phyloP scores from a whole-genome alignment of 2,329 filamentous ascomycete genomes.

The Zasmidium cellare region DNA sequence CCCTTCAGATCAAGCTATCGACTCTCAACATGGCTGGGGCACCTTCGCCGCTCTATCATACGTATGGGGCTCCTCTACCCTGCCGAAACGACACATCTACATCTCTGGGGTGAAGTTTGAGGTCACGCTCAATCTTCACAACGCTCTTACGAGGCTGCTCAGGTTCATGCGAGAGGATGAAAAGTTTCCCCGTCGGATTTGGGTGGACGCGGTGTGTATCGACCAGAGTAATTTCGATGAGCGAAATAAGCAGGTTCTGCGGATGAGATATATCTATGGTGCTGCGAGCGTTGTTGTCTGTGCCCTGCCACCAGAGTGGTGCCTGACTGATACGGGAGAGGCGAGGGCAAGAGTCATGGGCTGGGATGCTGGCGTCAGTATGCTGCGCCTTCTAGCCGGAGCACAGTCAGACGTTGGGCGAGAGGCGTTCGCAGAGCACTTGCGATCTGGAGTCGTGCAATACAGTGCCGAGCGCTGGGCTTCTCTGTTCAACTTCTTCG shows the following conservation, averaged over 20 bases:
- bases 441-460: not conserved
- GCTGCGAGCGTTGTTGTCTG: not conserved
- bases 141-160: not conserved
- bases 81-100: not conserved
- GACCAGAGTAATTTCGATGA: conserved; percentile 10
- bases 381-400: not conserved
- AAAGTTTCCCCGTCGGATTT: not conserved
- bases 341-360: not conserved
- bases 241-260: conserved; percentile 5
- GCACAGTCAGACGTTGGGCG: not conserved
- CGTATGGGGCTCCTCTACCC: not conserved
- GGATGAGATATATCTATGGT: conserved; percentile 15
- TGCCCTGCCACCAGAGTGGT: not conserved
- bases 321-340: not conserved
- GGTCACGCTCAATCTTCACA: not conserved
- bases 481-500: not conserved
- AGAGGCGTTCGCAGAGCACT: not conserved
- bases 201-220: conserved; percentile 15
- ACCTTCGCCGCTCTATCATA: not conserved
- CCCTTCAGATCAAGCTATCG: not conserved
- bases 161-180: not conserved
- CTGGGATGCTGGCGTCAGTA: not conserved
- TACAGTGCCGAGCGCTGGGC: not conserved
- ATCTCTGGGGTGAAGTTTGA: not conserved
- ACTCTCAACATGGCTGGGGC: not conserved